phyloP scores from a whole-genome alignment of 2,329 filamentous ascomycete species.

The Paradendryphiella salina region DNA sequence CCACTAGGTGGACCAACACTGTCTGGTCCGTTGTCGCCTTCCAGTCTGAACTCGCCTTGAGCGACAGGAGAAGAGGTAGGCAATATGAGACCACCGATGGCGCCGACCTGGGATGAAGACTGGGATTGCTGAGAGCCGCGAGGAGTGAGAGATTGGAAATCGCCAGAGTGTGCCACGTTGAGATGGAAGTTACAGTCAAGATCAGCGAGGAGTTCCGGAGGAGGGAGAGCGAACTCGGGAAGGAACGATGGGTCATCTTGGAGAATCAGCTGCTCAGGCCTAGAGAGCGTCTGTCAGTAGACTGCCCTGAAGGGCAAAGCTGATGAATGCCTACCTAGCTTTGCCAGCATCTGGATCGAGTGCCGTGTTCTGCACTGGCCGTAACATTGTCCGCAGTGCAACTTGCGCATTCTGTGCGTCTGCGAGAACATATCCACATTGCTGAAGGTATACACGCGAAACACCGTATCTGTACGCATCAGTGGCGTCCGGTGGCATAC shows the following conservation, averaged over 20 bases:
- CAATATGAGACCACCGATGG: constrained; percentile 49
- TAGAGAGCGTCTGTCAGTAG: constrained; percentile 45
- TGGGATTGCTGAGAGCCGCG: constrained; percentile 35
- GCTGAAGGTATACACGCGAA: constrained; percentile 81
- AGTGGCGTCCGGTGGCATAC: constrained; percentile 4
- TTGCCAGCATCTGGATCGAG: constrained; percentile 73
- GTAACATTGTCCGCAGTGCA: constrained; percentile 70
- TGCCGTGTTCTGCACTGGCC: constrained; percentile 59
- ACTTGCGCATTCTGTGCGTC: constrained; percentile 77
- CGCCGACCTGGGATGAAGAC: constrained; percentile 23
- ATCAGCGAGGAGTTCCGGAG: constrained; percentile 58
- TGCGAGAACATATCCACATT: constrained; percentile 81
- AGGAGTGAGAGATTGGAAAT: constrained; percentile 47
- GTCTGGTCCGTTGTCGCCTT: constrained; percentile 49
- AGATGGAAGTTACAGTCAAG: constrained; percentile 47
- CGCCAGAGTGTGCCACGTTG: constrained; percentile 39
- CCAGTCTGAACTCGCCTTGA: constrained; percentile 47
- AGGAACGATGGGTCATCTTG: constrained; percentile 82
- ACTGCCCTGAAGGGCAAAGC: background rate
- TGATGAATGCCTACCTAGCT: constrained; percentile 61
- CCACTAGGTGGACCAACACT: constrained; percentile 33
- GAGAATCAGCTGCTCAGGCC: constrained; percentile 74
- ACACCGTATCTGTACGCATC: constrained; percentile 60
- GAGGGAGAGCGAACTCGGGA: constrained; percentile 65
- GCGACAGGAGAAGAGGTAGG: constrained; percentile 53